Conservation (phyloP, 331 rosid genomes). For the Erythrophleum ivorense region DNA sequence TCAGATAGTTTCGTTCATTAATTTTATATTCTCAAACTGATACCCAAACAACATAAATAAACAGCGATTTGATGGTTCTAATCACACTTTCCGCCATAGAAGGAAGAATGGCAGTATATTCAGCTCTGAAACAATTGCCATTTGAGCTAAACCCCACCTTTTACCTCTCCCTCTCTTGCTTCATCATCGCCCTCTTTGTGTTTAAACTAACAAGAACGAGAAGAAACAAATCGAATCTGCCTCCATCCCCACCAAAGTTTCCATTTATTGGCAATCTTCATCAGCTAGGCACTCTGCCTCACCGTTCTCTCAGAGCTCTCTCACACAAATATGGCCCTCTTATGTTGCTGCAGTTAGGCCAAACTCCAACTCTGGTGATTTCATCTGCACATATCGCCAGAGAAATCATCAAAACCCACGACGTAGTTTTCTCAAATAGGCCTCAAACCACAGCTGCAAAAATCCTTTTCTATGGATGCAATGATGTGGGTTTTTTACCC, state of each 20-base stretch:
- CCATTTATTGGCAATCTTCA: constrained; percentile 14
- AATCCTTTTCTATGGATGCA: constrained; percentile 42
- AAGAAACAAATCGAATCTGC: not conserved
- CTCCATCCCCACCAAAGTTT: not conserved
- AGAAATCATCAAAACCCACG: constrained; percentile 47
- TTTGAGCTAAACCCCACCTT: not conserved
- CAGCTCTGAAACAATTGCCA: not conserved
- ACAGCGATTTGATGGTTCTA: too few species aligned
- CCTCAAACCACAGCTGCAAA: constrained; percentile 41
- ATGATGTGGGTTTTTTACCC: constrained; percentile 36
- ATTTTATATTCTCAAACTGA: too few species aligned
- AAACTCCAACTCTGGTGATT: constrained; percentile 44
- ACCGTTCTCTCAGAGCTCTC: constrained; percentile 27
- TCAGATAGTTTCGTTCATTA: too few species aligned
- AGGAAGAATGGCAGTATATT: not conserved
- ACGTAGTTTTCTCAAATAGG: constrained; percentile 42
- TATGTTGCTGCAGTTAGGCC: constrained; percentile 40
- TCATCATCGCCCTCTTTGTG: not conserved
- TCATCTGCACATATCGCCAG: constrained; percentile 46
- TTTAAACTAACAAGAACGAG: not conserved
- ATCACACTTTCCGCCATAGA: not conserved
- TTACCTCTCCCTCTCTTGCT: not conserved
- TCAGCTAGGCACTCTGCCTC: constrained; percentile 35
- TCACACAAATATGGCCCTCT: constrained; percentile 43
- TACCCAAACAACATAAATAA: too few species aligned